A percentile compares a stretch with the other conserved stretches of the same genome.
These are phyloP conservation scores for Triticum turgidum DNA, from an alignment of 176 grass and related monocot species.

Conservation along the genomic window DNA sequence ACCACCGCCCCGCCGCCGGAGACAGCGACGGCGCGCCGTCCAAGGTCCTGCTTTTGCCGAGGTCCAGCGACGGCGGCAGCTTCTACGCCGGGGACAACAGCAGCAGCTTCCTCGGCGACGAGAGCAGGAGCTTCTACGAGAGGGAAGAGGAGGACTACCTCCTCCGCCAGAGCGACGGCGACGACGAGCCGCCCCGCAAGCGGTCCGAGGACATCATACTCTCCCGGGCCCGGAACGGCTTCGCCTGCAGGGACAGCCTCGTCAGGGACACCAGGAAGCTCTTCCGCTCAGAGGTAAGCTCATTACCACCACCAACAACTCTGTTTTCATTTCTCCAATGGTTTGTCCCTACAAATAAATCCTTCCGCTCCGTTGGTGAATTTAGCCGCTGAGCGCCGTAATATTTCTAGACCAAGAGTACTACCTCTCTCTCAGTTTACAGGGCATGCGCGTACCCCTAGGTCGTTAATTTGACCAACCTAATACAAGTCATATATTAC, in stretches of 20 bases:
- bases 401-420: too few species aligned
- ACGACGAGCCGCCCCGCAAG: not conserved
- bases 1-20: too few species aligned
- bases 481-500: too few species aligned
- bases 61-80: not conserved
- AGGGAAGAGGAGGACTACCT: not conserved
- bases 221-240: not conserved
- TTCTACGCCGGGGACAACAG: not conserved
- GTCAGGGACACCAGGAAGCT: conserved; percentile 68
- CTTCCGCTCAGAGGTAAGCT: conserved; percentile 56
- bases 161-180: too few species aligned
- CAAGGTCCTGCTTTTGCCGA: not conserved
- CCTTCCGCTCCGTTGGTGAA: too few species aligned
- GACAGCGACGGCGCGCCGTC: not conserved
- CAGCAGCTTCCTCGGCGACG: not conserved
- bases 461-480: too few species aligned
- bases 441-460: too few species aligned
- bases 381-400: too few species aligned
- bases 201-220: not conserved
- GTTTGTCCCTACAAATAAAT: too few species aligned
- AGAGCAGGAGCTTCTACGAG: not conserved
- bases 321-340: not conserved
- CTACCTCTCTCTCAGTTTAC: too few species aligned
- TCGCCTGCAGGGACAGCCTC: conserved; percentile 56
- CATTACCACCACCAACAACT: too few species aligned